A percentile compares a stretch with the other conserved stretches of the same genome.
These are phyloP conservation scores for Ophiostoma populinum DNA, from an alignment of 2,329 filamentous ascomycete genomes.

Conservation along the genomic window DNA sequence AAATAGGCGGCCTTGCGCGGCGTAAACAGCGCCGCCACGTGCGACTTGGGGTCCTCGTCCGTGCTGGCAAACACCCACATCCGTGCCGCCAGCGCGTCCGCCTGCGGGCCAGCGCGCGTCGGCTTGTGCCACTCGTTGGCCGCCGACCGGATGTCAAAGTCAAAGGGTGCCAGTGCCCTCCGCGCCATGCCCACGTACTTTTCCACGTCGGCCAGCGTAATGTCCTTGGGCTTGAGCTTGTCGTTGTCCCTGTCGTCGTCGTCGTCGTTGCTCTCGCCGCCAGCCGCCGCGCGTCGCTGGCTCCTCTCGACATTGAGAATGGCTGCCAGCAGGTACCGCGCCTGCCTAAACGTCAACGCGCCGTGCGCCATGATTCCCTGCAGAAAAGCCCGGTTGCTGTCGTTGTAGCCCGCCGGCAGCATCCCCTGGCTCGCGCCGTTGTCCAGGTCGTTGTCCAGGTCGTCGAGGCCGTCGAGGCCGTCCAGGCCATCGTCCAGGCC, in stretches of 20 bases:
- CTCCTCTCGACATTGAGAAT: conserved; percentile 41
- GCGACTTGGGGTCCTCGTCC: conserved; percentile 66
- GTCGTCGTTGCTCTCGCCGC: conserved; percentile 38
- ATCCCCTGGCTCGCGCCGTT: not conserved
- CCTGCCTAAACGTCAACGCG: conserved; percentile 58
- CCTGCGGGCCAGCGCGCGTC: conserved; percentile 9
- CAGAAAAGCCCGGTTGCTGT: conserved; percentile 73
- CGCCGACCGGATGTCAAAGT: conserved; percentile 69
- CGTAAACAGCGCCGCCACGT: conserved; percentile 65
- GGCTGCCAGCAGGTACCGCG: conserved; percentile 54
- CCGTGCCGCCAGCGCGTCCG: conserved; percentile 17
- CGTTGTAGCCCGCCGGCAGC: conserved; percentile 23
- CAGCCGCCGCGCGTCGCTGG: no score
- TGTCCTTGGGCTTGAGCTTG: conserved; percentile 33
- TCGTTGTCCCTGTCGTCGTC: conserved; percentile 20
- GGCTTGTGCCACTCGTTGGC: conserved; percentile 45
- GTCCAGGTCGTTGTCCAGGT: not conserved
- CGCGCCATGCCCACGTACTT: conserved; percentile 56
- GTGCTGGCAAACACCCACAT: conserved; percentile 79
- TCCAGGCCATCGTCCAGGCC: not conserved
- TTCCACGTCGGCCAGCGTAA: conserved; percentile 51
- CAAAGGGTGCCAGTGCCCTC: conserved; percentile 56
- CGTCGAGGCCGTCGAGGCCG: not conserved
- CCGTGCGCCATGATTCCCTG: conserved; percentile 73
- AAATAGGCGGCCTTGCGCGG: conserved; percentile 81